Conservation (phyloP, 768 basidiomycete species). For the Hortiboletus campestris region DNA sequence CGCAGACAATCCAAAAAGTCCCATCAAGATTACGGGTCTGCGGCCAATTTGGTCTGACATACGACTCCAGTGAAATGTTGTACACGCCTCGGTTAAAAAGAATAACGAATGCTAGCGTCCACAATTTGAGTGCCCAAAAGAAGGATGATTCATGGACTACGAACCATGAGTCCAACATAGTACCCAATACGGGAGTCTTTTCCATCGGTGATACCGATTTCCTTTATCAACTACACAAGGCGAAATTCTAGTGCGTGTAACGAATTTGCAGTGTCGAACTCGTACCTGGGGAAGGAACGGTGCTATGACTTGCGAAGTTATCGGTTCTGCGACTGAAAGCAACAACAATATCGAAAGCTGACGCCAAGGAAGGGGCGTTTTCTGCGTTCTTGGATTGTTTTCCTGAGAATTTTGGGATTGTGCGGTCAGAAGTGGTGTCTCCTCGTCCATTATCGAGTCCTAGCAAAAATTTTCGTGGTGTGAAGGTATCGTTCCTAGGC, state of each 20-base stretch:
- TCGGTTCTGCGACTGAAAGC: slow-evolving; percentile 70
- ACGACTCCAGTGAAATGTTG: slow-evolving; percentile 49
- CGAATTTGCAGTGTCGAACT: not conserved
- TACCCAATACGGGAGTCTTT: slow-evolving; percentile 46
- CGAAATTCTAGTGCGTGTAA: not conserved
- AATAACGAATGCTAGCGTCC: slow-evolving; percentile 43
- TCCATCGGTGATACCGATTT: slow-evolving; percentile 39
- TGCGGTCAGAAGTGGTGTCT: slow-evolving; percentile 51
- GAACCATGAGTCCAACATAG: slow-evolving; percentile 48
- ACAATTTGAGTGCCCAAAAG: not conserved
- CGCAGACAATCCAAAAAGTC: slow-evolving; percentile 42
- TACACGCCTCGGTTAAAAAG: slow-evolving; percentile 48
- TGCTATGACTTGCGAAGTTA: slow-evolving; percentile 70
- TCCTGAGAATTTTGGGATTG: slow-evolving; percentile 5
- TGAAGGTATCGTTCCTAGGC: not conserved
- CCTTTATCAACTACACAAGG: slow-evolving; percentile 24
- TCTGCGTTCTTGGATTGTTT: slow-evolving; percentile 26
- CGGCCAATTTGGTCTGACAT: slow-evolving; percentile 50
- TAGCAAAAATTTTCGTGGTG: too few species aligned
- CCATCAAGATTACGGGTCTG: slow-evolving; percentile 45
- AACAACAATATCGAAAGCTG: slow-evolving; percentile 69
- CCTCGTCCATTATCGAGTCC: slow-evolving; percentile 35
- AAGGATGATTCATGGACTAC: slow-evolving; percentile 9
- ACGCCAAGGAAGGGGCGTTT: slow-evolving; percentile 62
- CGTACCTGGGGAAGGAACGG: slow-evolving; percentile 67